Percentiles rank a stretch among this genome's conserved stretches.
Conservation (phyloP, 306 rosid species). For the Alnus rubra region DNA sequence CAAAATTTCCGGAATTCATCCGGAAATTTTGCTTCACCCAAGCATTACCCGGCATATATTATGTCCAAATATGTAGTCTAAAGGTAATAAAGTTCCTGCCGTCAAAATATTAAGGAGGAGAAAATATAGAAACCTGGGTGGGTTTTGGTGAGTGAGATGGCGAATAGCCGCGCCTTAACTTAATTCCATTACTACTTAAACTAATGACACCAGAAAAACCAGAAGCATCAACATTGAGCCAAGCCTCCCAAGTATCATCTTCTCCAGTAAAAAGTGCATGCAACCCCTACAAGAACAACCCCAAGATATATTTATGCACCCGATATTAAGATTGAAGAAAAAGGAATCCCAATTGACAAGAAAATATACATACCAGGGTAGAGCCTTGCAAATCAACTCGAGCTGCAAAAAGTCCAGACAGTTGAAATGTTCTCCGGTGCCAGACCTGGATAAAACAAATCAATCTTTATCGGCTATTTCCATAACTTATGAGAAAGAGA, state of each 20-base stretch:
- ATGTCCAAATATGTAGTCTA: not conserved
- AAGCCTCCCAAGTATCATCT: constrained; percentile 96
- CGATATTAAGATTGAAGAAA: constrained; percentile 13
- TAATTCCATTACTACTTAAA: constrained; percentile 69
- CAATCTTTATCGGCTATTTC: constrained; percentile 2
- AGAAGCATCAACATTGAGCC: constrained; percentile 88
- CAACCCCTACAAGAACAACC: constrained; percentile 65
- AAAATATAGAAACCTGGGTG: constrained; percentile 57
- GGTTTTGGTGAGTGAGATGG: constrained; percentile 77
- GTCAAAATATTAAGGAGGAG: constrained; percentile 10
- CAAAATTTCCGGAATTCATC: no score
- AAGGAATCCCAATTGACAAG: constrained; percentile 9
- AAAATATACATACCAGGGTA: constrained; percentile 61
- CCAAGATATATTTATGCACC: constrained; percentile 33
- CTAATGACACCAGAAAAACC: constrained; percentile 72
- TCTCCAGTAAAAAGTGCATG: constrained; percentile 96
- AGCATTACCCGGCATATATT: not conserved
- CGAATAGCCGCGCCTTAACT: constrained; percentile 94
- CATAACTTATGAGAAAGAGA: not conserved
- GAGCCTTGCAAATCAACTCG: constrained; percentile 94
- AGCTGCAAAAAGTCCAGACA: constrained; percentile 98
- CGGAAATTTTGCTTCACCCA: no score
- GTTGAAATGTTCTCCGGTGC: constrained; percentile 93
- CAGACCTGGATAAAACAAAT: constrained; percentile 64
- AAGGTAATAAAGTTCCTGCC: not conserved